phyloP scores from a whole-genome alignment of 2,329 filamentous ascomycete species.

The Calonectria montana region DNA sequence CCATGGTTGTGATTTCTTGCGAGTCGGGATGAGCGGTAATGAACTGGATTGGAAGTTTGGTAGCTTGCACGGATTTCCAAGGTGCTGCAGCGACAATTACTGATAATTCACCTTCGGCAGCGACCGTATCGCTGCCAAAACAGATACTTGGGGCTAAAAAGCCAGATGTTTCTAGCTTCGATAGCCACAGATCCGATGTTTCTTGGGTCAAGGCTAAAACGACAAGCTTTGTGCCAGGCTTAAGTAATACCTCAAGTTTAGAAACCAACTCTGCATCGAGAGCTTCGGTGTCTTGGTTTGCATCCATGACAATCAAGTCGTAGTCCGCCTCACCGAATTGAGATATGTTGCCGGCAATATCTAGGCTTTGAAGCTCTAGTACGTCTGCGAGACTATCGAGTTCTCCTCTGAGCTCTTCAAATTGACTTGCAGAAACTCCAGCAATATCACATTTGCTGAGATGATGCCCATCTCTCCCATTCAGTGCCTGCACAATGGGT shows the following conservation, averaged over 20 bases:
- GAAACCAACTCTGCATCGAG: background rate
- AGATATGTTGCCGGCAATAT: background rate
- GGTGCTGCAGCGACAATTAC: background rate
- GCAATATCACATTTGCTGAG: background rate
- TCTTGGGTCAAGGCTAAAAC: background rate
- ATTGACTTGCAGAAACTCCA: background rate
- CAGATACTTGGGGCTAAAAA: background rate
- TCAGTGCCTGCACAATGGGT: background rate
- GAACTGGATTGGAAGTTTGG: background rate
- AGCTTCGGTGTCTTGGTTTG: rapidly evolving
- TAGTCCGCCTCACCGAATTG: background rate
- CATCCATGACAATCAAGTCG: background rate
- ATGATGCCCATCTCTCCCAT: background rate
- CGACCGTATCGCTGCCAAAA: background rate
- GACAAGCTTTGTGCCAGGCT: background rate
- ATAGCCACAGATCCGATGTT: too few species aligned
- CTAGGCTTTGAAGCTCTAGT: background rate
- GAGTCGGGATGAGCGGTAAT: background rate
- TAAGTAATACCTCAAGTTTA: background rate
- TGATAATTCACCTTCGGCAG: background rate
- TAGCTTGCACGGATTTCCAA: background rate
- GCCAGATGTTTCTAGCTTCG: background rate
- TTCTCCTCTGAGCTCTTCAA: background rate
- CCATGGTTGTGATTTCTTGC: background rate
- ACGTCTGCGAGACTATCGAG: background rate